phyloP scores from a whole-genome alignment of 805 yeast species.

The Kuraishia hungarica region DNA sequence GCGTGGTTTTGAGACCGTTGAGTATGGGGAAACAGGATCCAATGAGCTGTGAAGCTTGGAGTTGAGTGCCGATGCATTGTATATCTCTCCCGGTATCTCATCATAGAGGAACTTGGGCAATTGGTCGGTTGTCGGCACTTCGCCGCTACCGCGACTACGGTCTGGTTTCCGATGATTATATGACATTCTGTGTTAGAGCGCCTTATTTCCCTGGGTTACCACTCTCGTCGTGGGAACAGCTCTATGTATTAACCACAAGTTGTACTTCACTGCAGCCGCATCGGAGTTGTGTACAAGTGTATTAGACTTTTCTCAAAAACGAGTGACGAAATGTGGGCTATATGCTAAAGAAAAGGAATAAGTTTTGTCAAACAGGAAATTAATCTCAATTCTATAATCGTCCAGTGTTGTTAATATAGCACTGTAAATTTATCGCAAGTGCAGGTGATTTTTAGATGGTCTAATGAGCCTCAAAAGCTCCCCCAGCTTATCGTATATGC shows the following conservation, averaged over 20 bases:
- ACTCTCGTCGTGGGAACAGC: background rate
- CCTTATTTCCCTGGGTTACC: background rate
- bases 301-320: too few species aligned
- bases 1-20: conserved; percentile 6
- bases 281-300: background rate
- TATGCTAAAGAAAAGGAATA: too few species aligned
- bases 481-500: background rate
- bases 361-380: too few species aligned
- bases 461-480: background rate
- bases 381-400: too few species aligned
- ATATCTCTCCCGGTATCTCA: conserved; percentile 19
- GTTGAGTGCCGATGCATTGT: conserved; percentile 15
- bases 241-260: background rate
- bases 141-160: background rate
- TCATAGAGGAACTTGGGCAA: conserved; percentile 21
- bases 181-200: background rate
- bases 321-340: too few species aligned
- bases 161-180: background rate
- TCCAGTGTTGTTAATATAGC: too few species aligned
- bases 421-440: too few species aligned
- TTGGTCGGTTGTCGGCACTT: background rate
- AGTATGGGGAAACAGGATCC: conserved; percentile 16
- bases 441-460: too few species aligned
- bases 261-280: background rate
- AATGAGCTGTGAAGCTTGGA: conserved; percentile 8